Evolutionary conservation across 1,284 basidiomycete genomes (phyloP).

Genomic region (Sporisorium iseilematis-ciliati): DNA sequence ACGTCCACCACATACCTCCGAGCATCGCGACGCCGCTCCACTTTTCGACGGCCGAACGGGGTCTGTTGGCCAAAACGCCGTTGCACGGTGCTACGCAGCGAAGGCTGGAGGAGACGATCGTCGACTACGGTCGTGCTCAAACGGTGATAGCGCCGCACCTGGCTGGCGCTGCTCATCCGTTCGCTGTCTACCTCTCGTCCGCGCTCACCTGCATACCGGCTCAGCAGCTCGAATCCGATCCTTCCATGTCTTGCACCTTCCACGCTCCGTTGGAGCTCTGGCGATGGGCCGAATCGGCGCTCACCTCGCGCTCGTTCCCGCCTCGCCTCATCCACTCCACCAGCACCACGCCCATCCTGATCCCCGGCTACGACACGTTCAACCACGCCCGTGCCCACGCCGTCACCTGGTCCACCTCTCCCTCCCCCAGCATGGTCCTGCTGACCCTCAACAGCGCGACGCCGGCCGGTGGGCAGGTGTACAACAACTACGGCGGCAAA

Average conservation of each 20-base stretch:
- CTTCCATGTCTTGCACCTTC: slow-evolving; percentile 11
- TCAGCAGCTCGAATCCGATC: neutral
- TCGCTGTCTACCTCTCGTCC: neutral
- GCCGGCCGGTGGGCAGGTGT: slow-evolving; percentile 39
- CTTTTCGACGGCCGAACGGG: slow-evolving; percentile 40
- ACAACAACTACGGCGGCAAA: slow-evolving; percentile 68
- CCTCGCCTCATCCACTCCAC: slow-evolving; percentile 36
- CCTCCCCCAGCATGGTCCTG: neutral
- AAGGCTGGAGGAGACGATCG: slow-evolving; percentile 23
- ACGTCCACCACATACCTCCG: slow-evolving; percentile 48
- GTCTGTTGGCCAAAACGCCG: slow-evolving; percentile 49
- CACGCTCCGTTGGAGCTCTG: slow-evolving; percentile 37
- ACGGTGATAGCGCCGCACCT: neutral
- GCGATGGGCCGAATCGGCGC: slow-evolving; percentile 57
- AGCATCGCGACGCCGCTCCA: slow-evolving; percentile 47
- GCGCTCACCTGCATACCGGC: neutral
- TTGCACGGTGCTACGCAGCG: slow-evolving; percentile 40
- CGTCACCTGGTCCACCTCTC: slow-evolving; percentile 56
- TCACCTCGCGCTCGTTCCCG: slow-evolving; percentile 62
- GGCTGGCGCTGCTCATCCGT: neutral
- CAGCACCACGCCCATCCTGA: slow-evolving; percentile 49
- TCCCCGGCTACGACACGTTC: slow-evolving; percentile 63
- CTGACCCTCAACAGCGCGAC: slow-evolving; percentile 26
- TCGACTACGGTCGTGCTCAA: slow-evolving; percentile 14
- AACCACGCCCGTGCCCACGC: slow-evolving; percentile 58